Percentiles rank a stretch among this genome's conserved stretches.
phyloP scores from a whole-genome alignment of 2,329 filamentous ascomycete species.

The Colletotrichum tabaci region DNA sequence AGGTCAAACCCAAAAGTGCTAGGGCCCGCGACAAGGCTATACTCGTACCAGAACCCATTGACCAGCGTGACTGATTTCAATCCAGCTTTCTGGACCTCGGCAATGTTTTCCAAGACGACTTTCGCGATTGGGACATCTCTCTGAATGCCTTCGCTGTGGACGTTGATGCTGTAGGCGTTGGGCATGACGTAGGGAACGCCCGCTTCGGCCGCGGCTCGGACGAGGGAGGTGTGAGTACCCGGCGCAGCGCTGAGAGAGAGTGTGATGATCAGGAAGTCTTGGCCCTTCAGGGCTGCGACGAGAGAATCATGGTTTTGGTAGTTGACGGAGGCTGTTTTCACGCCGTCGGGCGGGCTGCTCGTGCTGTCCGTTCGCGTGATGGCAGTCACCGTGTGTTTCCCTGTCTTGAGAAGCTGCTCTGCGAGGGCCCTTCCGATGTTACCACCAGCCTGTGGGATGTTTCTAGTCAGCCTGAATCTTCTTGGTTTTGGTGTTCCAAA shows the following conservation, averaged over 20 bases:
- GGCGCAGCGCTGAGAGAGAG: constrained; percentile 54
- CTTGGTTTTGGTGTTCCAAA: too few relatives aligned
- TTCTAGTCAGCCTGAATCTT: too few relatives aligned
- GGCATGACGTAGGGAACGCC: constrained; percentile 67
- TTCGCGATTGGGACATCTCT: constrained; percentile 53
- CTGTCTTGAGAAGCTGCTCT: constrained; percentile 60
- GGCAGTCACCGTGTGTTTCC: constrained; percentile 67
- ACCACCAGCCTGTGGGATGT: constrained; percentile 53
- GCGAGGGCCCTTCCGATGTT: constrained; percentile 58
- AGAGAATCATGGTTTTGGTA: constrained; percentile 60
- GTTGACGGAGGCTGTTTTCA: constrained; percentile 58
- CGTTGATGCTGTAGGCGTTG: constrained; percentile 56
- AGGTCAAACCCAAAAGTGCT: constrained; percentile 66
- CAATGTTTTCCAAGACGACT: constrained; percentile 47
- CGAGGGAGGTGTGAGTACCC: constrained; percentile 61
- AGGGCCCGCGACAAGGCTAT: constrained; percentile 55
- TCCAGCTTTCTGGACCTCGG: constrained; percentile 7
- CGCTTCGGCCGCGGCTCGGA: constrained; percentile 65
- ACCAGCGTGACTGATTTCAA: constrained; percentile 50
- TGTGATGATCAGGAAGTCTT: constrained; percentile 68
- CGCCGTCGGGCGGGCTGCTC: constrained; percentile 57
- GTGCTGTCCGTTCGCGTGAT: constrained; percentile 62
- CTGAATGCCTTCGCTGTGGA: constrained; percentile 37
- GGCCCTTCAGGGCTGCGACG: constrained; percentile 63
- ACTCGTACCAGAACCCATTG: constrained; percentile 70